A percentile compares a stretch with the other conserved stretches of the same genome.
phyloP scores from a whole-genome alignment of 345 rosid genomes.

The Geranium brycei region DNA sequence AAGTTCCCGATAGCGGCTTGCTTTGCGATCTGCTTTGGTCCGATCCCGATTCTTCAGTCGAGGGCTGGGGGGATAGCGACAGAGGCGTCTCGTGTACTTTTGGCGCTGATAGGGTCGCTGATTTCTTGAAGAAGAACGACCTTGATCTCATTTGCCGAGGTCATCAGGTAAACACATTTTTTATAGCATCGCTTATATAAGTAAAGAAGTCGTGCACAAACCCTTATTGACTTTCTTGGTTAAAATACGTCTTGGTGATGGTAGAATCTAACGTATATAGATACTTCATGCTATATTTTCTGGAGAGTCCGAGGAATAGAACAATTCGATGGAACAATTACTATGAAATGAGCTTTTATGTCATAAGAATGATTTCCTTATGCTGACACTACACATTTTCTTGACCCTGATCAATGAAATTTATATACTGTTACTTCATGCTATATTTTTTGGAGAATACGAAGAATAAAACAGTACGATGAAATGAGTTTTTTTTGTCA shows the following conservation, averaged over 20 bases:
- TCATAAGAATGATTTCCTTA: too few relatives aligned
- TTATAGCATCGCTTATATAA: background rate
- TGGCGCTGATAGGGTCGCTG: conserved; percentile 70
- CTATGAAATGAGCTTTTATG: too few relatives aligned
- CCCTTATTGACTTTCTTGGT: too few relatives aligned
- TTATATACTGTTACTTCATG: too few relatives aligned
- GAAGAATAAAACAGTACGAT: too few relatives aligned
- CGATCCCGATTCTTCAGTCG: conserved; percentile 59
- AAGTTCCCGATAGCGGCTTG: conserved; percentile 84
- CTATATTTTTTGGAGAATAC: background rate
- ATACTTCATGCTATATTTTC: background rate
- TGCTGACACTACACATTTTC: too few relatives aligned
- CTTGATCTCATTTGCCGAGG: conserved; percentile 96
- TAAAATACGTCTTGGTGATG: too few relatives aligned
- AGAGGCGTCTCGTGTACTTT: conserved; percentile 87
- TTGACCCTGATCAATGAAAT: background rate
- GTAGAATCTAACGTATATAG: too few relatives aligned
- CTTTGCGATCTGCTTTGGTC: conserved; percentile 98
- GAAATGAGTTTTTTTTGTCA: too few relatives aligned
- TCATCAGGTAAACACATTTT: conserved; percentile 52
- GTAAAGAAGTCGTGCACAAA: background rate
- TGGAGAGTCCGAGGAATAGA: background rate
- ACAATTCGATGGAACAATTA: too few relatives aligned
- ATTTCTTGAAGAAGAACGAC: conserved; percentile 81
- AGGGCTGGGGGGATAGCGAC: conserved; percentile 85